Percentiles rank a stretch among this genome's conserved stretches.
These are phyloP conservation scores for Dothidotthia symphoricarpi DNA, from an alignment of 2,329 filamentous ascomycete species.

Conservation along the genomic window DNA sequence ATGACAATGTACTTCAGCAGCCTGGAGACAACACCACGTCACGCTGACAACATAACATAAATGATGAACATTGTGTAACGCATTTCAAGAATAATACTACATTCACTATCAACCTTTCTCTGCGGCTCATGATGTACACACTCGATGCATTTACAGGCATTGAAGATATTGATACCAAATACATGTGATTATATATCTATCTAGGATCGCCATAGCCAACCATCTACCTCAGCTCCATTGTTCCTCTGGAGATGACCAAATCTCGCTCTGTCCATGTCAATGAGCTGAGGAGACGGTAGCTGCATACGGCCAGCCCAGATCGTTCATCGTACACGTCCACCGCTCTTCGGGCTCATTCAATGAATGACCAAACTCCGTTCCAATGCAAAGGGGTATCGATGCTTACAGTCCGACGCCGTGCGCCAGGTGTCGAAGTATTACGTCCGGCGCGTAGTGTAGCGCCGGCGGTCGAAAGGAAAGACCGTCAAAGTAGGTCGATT, in stretches of 20 bases:
- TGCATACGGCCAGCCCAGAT: no score
- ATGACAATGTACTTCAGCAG: slow-evolving; percentile 6
- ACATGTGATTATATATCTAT: no score
- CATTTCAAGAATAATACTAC: neutral
- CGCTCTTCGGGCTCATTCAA: neutral
- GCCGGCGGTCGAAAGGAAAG: slow-evolving; percentile 2
- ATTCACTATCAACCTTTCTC: neutral
- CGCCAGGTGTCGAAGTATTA: slow-evolving; percentile 14
- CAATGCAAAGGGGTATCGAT: slow-evolving; percentile 26
- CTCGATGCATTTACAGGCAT: no score
- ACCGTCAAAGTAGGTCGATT: slow-evolving; percentile 1
- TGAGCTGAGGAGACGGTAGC: no score
- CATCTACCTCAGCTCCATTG: no score
- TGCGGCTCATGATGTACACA: no score
- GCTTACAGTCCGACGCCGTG: slow-evolving; percentile 20
- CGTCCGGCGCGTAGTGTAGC: slow-evolving; percentile 4
- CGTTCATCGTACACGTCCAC: neutral
- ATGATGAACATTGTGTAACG: neutral
- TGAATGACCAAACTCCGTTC: slow-evolving; percentile 14
- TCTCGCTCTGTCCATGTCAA: no score
- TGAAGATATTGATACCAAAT: no score
- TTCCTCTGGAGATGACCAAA: no score
- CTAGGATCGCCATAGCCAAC: no score
- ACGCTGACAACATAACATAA: no score
- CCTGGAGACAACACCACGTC: slow-evolving; percentile 1